Evolutionary conservation across 163 green algal species (phyloP).

Genomic region (Smithsoniella earleae): DNA sequence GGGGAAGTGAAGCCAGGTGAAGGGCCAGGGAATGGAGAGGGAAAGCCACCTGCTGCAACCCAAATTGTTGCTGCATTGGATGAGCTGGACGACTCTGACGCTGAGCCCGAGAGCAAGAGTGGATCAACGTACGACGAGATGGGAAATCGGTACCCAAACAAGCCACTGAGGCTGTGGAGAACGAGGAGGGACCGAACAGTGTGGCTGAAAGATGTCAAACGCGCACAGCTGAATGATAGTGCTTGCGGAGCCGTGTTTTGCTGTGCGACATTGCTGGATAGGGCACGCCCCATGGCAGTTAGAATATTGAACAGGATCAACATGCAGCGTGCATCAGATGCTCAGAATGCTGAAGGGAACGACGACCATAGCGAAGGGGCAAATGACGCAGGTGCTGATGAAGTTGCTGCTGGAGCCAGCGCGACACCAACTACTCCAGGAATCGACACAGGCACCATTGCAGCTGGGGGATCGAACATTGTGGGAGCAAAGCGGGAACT

Average conservation of each 20-base stretch:
- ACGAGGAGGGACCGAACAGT: slow-evolving; percentile 19
- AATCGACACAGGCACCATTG: neutral
- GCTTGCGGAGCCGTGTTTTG: neutral
- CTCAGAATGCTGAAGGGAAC: neutral
- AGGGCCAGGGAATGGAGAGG: neutral
- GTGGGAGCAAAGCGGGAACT: slow-evolving; percentile 4
- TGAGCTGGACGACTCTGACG: slow-evolving; percentile 29
- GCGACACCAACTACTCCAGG: neutral
- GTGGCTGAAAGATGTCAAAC: slow-evolving; percentile 15
- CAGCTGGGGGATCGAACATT: neutral
- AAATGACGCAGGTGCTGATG: neutral
- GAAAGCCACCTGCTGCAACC: neutral
- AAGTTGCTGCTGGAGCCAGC: neutral
- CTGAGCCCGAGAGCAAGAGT: slow-evolving; percentile 29
- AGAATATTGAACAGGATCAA: slow-evolving; percentile 9
- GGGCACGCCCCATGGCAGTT: slow-evolving; percentile 1
- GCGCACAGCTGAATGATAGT: neutral
- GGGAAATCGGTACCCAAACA: slow-evolving; percentile 18
- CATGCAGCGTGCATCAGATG: neutral
- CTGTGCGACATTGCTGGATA: slow-evolving; percentile 15
- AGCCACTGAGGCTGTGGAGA: slow-evolving; percentile 17
- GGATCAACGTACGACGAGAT: slow-evolving; percentile 24
- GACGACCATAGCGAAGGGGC: neutral
- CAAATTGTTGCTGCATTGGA: slow-evolving; percentile 15
- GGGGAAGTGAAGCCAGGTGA: neutral